Conservation (phyloP, 306 rosid genomes). For the Dryas octopetala region DNA sequence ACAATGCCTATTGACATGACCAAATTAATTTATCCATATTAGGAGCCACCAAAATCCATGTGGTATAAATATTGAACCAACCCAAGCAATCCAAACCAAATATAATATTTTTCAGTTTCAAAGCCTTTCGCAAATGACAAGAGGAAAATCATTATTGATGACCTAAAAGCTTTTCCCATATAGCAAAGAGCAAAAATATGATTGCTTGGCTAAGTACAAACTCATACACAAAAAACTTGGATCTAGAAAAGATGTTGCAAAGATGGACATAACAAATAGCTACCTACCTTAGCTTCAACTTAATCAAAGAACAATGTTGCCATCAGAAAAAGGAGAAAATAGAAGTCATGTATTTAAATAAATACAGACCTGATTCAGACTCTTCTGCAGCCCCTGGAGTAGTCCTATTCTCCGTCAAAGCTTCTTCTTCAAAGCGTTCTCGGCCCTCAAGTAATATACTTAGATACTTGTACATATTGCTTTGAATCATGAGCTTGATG, state of each 20-base stretch:
- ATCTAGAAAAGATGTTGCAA: neutral
- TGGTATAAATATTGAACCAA: neutral
- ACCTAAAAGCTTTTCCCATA: neutral
- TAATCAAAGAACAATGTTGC: neutral
- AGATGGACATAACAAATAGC: neutral
- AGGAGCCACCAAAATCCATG: neutral
- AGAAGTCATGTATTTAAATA: constrained; percentile 15
- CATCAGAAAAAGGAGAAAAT: constrained; percentile 2
- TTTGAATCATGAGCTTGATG: constrained; percentile 85
- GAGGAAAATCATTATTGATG: neutral
- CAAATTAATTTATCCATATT: neutral
- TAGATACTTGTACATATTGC: constrained; percentile 88
- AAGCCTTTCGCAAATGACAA: neutral
- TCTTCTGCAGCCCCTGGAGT: constrained; percentile 33
- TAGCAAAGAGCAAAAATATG: neutral
- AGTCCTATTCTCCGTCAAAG: constrained; percentile 40
- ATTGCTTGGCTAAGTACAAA: neutral
- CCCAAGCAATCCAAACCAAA: neutral
- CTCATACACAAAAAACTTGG: neutral
- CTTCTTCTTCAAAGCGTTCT: constrained; percentile 90
- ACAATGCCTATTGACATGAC: too few relatives aligned
- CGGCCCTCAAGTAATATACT: constrained; percentile 85
- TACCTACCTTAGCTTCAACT: neutral
- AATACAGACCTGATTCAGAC: constrained; percentile 44
- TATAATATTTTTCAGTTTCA: neutral